Conservation (phyloP, 1,284 basidiomycete genomes). For the Pseudozyma sp. region DNA sequence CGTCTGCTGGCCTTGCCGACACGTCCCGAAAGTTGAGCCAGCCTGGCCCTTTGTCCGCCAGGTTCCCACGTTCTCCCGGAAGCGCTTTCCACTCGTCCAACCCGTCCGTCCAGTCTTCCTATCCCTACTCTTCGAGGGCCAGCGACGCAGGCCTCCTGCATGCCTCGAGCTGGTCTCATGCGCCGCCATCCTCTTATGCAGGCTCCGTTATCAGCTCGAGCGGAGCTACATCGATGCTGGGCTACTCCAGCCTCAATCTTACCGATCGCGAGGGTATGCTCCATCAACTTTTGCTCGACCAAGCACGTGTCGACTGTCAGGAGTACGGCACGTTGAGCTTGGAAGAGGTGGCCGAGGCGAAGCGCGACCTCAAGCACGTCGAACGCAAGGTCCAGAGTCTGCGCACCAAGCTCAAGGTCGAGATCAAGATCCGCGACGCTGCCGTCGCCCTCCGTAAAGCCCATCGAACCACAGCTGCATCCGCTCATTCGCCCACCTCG, state of each 20-base stretch:
- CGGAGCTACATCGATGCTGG: constrained; percentile 17
- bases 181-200: constrained; percentile 42
- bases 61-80: constrained; percentile 14
- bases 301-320: constrained; percentile 53
- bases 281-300: constrained; percentile 44
- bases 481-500: constrained; percentile 26
- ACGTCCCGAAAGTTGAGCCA: constrained; percentile 1
- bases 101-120: constrained; percentile 34
- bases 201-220: constrained; percentile 38
- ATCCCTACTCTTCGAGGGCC: constrained; percentile 6
- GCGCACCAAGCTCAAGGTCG: constrained; percentile 56
- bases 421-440: constrained; percentile 56
- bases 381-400: constrained; percentile 42
- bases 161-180: constrained; percentile 36
- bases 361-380: constrained; percentile 52
- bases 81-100: constrained; percentile 32
- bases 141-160: constrained; percentile 30
- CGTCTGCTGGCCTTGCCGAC: constrained; percentile 2
- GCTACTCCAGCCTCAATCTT: constrained; percentile 24
- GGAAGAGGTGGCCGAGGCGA: constrained; percentile 51
- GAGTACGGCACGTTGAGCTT: constrained; percentile 46
- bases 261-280: constrained; percentile 47
- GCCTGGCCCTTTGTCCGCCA: constrained; percentile 11
- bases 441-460: constrained; percentile 58
- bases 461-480: constrained; percentile 40